Base-by-base conservation (phyloP, 768 basidiomycete genomes). In the Cystobasidium tubakii region DNA sequence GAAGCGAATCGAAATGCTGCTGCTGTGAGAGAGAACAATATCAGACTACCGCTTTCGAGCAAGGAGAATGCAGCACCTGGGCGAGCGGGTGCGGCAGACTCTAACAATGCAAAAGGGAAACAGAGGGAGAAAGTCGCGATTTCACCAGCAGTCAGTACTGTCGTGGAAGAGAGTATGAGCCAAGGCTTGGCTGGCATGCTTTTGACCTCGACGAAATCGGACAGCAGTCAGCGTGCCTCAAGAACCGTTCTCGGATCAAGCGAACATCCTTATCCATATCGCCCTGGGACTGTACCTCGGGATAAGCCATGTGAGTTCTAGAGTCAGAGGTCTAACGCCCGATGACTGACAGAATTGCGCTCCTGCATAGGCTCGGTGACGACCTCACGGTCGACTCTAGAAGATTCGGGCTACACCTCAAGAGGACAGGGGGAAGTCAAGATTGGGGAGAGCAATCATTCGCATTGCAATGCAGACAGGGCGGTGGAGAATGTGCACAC, bases 91-190 rank as follows among this genome's bases (percentile, higher is more conserved):
- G 12, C 46, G 12, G 46, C 21, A 21, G 46, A 50, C 21, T 50
- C 46, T 6, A 50, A 50, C 21, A 50, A 50, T 50, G 46, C 46
- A 12, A 60, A 60, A 29, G 57, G 57, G 7, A 60, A 60, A 60
- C 57, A 27, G 33, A 60, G 57, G 27, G 57, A 60, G 27, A 60
- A 60, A 34, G 33, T 60, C 6, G 57, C 57, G 4, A 27, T 60
- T 25, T 60, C 57, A 27, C 57, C 57, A 15, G 57, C 33, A 25
- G 10, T 27, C 27, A 60, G 57, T 29, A 60, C 57, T 60, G 57
- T 60, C 29, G 57, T 60, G 10, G 57, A 60, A 29, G 57, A 60
- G 33, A 60, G 57, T 21, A 60, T 60, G 57, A 60, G 57, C 29
- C 57, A 60, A 21, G 57, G 57, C 13, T 15, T 60, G 27, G 57